These are phyloP conservation scores for Olyra latifolia DNA, from an alignment of 176 grass and related monocot genomes.

Conservation along the genomic window DNA sequence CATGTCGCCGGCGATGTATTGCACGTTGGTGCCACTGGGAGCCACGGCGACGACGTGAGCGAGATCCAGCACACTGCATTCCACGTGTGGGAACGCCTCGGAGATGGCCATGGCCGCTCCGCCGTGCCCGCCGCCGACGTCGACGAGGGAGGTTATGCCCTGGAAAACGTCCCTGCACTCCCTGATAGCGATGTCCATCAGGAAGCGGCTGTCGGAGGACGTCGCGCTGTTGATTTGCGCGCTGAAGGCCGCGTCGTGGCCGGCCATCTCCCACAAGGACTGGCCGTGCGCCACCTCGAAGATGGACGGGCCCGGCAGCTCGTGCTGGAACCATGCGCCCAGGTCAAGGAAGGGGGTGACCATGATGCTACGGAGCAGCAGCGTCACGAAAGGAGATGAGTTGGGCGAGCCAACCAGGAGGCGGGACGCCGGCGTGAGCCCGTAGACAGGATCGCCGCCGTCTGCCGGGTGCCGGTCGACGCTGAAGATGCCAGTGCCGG, in stretches of 20 bases:
- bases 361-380: not conserved
- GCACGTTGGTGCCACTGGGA: too few species aligned
- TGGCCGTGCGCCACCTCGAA: not conserved
- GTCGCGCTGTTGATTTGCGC: slow-evolving; percentile 17
- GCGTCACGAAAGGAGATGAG: not conserved
- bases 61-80: too few species aligned
- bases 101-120: too few species aligned
- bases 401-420: not conserved
- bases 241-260: not conserved
- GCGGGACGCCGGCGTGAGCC: not conserved
- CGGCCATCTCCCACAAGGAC: slow-evolving; percentile 18
- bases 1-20: too few species aligned
- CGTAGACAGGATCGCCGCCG: not conserved
- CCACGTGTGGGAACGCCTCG: too few species aligned
- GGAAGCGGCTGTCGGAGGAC: not conserved
- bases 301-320: not conserved
- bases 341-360: not conserved
- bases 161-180: slow-evolving; percentile 1
- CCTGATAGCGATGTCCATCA: not conserved
- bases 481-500: not conserved
- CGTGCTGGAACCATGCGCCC: slow-evolving; percentile 21
- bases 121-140: too few species aligned
- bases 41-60: too few species aligned
- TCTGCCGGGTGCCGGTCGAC: not conserved
- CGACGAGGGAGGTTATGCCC: too few species aligned